Percentiles rank a stretch among this genome's conserved stretches.
phyloP scores from a whole-genome alignment of 768 basidiomycete species.

The Leucosporidium yakuticum region DNA sequence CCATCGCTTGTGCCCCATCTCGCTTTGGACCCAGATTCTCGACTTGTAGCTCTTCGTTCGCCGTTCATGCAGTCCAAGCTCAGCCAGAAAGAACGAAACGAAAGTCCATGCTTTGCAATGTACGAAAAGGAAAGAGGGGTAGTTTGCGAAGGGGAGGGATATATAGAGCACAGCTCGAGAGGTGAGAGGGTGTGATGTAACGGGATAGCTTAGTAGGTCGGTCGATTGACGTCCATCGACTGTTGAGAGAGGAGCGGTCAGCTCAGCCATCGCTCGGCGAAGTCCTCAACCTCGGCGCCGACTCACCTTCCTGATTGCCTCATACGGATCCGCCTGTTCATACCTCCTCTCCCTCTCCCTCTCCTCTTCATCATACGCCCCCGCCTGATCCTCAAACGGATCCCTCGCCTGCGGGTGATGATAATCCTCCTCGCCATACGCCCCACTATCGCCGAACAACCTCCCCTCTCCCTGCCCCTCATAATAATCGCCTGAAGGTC shows the following conservation, averaged over 20 bases:
- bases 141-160: too few relatives aligned
- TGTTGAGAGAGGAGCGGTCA: neutral
- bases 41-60: too few relatives aligned
- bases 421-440: constrained; percentile 2
- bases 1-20: too few relatives aligned
- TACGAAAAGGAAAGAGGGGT: too few relatives aligned
- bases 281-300: too few relatives aligned
- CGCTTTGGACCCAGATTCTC: too few relatives aligned
- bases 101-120: too few relatives aligned
- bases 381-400: constrained; percentile 6
- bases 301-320: constrained; percentile 4
- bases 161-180: too few relatives aligned
- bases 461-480: neutral
- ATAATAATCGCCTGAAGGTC: constrained; percentile 17
- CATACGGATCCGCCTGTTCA: constrained; percentile 3
- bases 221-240: constrained; percentile 1
- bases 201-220: neutral
- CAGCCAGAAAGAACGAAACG: too few relatives aligned
- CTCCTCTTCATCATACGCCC: neutral
- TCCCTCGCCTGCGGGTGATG: neutral
- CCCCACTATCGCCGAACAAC: neutral
- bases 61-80: too few relatives aligned
- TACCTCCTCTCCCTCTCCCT: neutral
- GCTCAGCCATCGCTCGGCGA: neutral
- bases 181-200: too few relatives aligned